Evolutionary conservation across 495 filamentous ascomycete genomes (phyloP).

Genomic region (Pseudomonodictys pantanalensis): DNA sequence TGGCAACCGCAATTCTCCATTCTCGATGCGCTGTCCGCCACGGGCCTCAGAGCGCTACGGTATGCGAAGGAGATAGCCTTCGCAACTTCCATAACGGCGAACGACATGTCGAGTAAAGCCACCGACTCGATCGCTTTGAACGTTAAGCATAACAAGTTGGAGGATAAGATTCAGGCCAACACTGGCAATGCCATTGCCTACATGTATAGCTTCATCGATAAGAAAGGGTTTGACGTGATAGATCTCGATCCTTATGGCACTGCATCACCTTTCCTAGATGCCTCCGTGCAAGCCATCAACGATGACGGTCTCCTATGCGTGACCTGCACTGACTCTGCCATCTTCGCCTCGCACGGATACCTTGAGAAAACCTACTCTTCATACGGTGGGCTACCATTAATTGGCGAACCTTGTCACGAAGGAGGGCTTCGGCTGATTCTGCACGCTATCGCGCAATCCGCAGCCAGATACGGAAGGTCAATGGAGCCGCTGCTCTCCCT

Average conservation of each 20-base stretch:
- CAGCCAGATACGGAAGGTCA: constrained; percentile 79
- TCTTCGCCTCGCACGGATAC: constrained; percentile 91
- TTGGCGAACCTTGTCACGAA: constrained; percentile 82
- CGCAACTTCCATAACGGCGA: constrained; percentile 77
- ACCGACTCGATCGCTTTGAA: constrained; percentile 79
- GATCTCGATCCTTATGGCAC: constrained; percentile 96
- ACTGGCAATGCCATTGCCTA: constrained; percentile 79
- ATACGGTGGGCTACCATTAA: constrained; percentile 85
- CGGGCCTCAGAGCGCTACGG: constrained; percentile 84
- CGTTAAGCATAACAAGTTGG: constrained; percentile 73
- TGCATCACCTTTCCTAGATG: constrained; percentile 85
- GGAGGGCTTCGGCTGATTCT: constrained; percentile 83
- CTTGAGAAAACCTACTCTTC: constrained; percentile 87
- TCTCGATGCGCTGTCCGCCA: constrained; percentile 91
- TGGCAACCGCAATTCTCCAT: constrained; percentile 60
- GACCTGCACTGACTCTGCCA: constrained; percentile 91
- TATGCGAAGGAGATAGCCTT: constrained; percentile 89
- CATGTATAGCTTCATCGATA: constrained; percentile 67
- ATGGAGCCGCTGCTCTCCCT: constrained; percentile 91
- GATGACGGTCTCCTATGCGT: constrained; percentile 90
- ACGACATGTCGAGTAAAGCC: constrained; percentile 77
- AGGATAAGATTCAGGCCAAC: constrained; percentile 66
- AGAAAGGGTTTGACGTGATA: constrained; percentile 75
- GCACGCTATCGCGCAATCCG: constrained; percentile 71
- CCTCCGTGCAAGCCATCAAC: constrained; percentile 75